Conservation (phyloP, 129 eudicot genomes). For the Cynara cardunculus region DNA sequence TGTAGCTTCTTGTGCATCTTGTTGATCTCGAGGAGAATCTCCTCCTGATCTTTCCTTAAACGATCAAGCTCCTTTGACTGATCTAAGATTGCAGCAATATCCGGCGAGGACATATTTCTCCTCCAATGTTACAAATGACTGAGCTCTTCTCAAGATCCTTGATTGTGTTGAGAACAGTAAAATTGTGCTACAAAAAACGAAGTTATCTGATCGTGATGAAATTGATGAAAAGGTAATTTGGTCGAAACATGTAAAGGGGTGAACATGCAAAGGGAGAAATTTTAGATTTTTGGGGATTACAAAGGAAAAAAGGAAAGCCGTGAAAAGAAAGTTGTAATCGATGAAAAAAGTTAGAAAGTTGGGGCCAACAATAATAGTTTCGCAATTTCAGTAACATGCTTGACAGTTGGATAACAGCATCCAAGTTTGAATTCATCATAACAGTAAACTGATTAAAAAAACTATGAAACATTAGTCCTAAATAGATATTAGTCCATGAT, state of each 20-base stretch:
- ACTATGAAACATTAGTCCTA: neutral
- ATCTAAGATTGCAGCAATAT: conserved; percentile 56
- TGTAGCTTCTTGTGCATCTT: conserved; percentile 84
- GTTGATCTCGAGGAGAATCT: conserved; percentile 64
- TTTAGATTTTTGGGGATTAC: neutral
- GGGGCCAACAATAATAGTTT: neutral
- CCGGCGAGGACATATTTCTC: conserved; percentile 60
- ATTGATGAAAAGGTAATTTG: neutral
- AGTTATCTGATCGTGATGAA: neutral
- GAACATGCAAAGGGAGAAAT: neutral
- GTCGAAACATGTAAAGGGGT: neutral
- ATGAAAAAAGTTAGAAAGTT: neutral
- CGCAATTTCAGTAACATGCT: conserved; percentile 2
- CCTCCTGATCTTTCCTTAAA: conserved; percentile 80
- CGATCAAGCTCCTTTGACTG: conserved; percentile 91
- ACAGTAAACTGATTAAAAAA: neutral
- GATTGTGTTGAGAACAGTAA: neutral
- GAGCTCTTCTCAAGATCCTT: conserved; percentile 18
- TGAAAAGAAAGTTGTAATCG: neutral
- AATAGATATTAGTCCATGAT: neutral
- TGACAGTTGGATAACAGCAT: conserved; percentile 1
- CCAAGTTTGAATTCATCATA: neutral
- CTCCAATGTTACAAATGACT: neutral
- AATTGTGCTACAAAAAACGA: neutral
- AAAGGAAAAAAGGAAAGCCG: neutral